These are phyloP conservation scores for Rutidosis leptorrhynchoides DNA, from an alignment of 129 eudicot genomes.

Conservation along the genomic window DNA sequence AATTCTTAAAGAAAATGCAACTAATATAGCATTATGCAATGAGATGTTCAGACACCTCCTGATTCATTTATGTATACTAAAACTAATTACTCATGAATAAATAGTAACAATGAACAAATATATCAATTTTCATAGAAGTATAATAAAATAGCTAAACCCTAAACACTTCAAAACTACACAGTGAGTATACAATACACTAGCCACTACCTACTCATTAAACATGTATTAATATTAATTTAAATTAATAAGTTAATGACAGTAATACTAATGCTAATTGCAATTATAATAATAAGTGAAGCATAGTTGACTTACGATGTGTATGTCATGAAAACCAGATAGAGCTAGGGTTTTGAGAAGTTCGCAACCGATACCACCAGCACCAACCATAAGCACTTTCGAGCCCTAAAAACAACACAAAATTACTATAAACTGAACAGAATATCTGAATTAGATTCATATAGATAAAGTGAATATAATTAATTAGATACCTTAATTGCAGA, in stretches of 20 bases:
- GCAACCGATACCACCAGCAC: constrained; percentile 98
- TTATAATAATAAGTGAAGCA: background rate
- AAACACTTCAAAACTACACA: constrained; percentile 23
- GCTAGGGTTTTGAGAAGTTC: constrained; percentile 98
- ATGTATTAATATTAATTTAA: too few relatives aligned
- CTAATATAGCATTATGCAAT: background rate
- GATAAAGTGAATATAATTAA: background rate
- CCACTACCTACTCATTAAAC: background rate
- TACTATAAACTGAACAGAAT: background rate
- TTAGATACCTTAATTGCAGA: constrained; percentile 59
- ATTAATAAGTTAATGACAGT: too few relatives aligned
- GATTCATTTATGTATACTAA: background rate
- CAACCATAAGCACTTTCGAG: constrained; percentile 92
- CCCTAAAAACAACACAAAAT: constrained; percentile 35
- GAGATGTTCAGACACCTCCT: background rate
- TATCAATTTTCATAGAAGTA: background rate
- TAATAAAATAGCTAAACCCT: constrained; percentile 30
- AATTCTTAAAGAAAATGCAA: constrained; percentile 3
- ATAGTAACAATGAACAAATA: too few relatives aligned
- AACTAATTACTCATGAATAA: too few relatives aligned
- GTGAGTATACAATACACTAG: background rate
- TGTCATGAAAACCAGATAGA: constrained; percentile 81
- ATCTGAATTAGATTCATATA: background rate
- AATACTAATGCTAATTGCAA: background rate
- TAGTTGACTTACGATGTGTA: constrained; percentile 67